These are phyloP conservation scores for Kazachstania sp. DNA, from an alignment of 1,139 yeast genomes.

Conservation along the genomic window DNA sequence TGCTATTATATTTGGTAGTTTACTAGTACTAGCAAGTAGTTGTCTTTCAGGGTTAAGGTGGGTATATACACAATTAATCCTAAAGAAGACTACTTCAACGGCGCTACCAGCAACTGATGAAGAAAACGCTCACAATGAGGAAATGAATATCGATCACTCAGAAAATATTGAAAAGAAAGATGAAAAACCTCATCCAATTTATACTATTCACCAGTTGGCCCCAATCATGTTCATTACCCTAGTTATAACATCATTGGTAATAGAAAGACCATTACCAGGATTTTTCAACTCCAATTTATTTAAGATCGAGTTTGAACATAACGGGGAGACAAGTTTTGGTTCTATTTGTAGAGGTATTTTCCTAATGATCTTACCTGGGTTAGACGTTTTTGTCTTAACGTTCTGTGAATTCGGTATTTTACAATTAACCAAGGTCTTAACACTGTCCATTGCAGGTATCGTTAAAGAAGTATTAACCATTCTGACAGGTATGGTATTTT, in stretches of 20 bases:
- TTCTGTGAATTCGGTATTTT: conserved; percentile 78
- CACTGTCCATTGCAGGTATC: conserved; percentile 84
- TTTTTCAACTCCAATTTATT: conserved; percentile 21
- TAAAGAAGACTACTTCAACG: conserved; percentile 25
- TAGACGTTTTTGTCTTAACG: conserved; percentile 84
- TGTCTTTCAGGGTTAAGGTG: conserved; percentile 85
- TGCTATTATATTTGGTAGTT: conserved; percentile 45
- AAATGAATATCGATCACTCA: not conserved
- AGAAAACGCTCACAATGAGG: not conserved
- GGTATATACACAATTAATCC: conserved; percentile 82
- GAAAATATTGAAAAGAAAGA: not conserved
- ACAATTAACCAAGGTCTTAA: conserved; percentile 74
- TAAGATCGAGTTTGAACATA: conserved; percentile 8
- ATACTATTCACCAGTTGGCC: conserved; percentile 73
- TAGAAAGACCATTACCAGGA: conserved; percentile 27
- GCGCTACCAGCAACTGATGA: not conserved
- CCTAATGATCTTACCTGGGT: conserved; percentile 69
- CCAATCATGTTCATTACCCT: conserved; percentile 72
- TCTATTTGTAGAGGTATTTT: conserved; percentile 38
- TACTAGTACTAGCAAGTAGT: conserved; percentile 68
- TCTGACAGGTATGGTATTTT: conserved; percentile 56
- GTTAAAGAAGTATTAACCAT: conserved; percentile 86
- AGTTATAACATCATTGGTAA: conserved; percentile 35
- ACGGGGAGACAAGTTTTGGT: conserved; percentile 21
- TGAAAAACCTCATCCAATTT: conserved; percentile 53